Percentiles rank a stretch among this genome's conserved stretches.
Evolutionary conservation across 371 early-diverging fungal species (phyloP).

Genomic region (Zychaea mexicana): DNA sequence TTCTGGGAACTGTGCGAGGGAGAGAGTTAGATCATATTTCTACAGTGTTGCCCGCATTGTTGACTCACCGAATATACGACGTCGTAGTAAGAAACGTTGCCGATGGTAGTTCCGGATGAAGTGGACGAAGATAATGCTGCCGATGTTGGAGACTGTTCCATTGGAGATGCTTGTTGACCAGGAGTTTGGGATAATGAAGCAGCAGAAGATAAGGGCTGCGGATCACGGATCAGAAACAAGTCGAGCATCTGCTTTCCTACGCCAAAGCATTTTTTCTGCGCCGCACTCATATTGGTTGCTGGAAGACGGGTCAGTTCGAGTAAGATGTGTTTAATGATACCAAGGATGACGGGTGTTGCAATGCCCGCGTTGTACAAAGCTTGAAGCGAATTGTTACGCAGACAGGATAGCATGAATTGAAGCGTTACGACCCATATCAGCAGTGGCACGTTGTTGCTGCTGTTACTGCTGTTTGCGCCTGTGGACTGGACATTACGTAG

Average conservation of each 20-base stretch:
- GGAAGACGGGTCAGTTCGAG: constrained; percentile 43
- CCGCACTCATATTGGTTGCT: constrained; percentile 16
- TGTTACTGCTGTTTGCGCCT: constrained; percentile 12
- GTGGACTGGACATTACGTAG: constrained; percentile 8
- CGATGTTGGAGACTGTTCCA: constrained; percentile 1
- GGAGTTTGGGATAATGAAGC: not conserved
- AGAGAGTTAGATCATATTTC: too few species aligned
- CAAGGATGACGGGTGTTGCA: constrained; percentile 40
- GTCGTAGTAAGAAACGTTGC: constrained; percentile 44
- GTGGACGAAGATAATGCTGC: constrained; percentile 4
- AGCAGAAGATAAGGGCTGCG: not conserved
- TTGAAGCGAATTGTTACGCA: constrained; percentile 27
- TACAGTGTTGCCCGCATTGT: too few species aligned
- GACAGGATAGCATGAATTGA: constrained; percentile 50
- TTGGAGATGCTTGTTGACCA: not conserved
- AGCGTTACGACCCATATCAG: constrained; percentile 42
- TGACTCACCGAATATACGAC: constrained; percentile 44
- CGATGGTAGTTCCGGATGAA: constrained; percentile 9
- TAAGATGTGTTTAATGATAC: constrained; percentile 44
- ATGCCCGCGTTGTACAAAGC: constrained; percentile 34
- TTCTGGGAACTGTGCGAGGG: constrained; percentile 47
- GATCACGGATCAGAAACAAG: constrained; percentile 34
- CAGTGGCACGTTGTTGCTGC: constrained; percentile 12
- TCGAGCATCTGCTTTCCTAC: constrained; percentile 43
- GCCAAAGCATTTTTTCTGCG: constrained; percentile 37